Conservation (phyloP, 306 rosid genomes). For the Biancaea sappan region DNA sequence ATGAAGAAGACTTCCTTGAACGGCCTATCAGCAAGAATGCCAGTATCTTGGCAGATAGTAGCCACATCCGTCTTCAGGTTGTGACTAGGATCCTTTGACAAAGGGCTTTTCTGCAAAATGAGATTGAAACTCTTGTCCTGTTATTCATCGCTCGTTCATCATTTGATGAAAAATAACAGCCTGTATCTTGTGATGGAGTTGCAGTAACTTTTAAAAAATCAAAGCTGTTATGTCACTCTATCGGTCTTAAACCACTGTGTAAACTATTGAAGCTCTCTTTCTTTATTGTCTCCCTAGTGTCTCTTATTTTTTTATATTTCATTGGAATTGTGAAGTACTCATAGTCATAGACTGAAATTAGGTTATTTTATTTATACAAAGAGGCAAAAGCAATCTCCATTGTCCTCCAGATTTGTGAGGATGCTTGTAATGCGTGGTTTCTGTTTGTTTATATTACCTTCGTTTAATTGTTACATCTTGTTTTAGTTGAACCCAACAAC, state of each 20-base stretch:
- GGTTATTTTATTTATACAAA: not conserved
- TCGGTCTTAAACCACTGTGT: not conserved
- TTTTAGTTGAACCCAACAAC: not conserved
- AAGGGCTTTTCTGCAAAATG: not conserved
- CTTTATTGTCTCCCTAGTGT: not conserved
- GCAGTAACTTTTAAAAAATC: not conserved
- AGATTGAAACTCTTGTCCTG: not conserved
- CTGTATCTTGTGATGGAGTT: constrained; percentile 2
- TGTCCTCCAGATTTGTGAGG: not conserved
- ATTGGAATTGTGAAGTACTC: not conserved
- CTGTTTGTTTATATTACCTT: not conserved
- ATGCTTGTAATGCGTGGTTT: not conserved
- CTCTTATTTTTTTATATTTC: not conserved
- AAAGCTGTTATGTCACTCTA: not conserved
- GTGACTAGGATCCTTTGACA: not conserved
- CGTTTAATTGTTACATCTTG: not conserved
- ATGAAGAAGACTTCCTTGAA: no score
- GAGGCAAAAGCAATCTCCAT: not conserved
- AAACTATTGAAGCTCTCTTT: not conserved
- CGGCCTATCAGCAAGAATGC: no score
- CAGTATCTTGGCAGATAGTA: no score
- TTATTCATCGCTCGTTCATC: not conserved
- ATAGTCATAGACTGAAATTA: not conserved
- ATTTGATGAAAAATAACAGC: not conserved
- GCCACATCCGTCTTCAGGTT: no score